Evolutionary conservation across 306 rosid species (phyloP), one percentile per base, ranked within the genome.

Genomic region (Vigna nakashimae): DNA sequence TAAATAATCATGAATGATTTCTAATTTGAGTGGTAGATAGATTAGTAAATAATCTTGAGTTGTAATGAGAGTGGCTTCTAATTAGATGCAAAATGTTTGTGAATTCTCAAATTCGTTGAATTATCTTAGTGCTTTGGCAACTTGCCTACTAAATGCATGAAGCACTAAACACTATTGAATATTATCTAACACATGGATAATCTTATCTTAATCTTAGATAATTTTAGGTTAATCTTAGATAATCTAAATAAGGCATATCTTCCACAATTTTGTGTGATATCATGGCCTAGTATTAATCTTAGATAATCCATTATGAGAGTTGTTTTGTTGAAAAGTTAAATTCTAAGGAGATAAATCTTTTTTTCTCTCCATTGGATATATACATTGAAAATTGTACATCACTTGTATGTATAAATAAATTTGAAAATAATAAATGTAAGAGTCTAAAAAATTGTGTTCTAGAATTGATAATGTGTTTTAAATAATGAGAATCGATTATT

Each of bases 61-160:
- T 65, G 9, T 38, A 17, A 65, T 38, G 0, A 65, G 70, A 8
- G 42, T 9, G 42, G 52, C 10, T 40, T 65, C 17, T 40, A 40
- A 26, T 58, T 73, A 43, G 66, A 32, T 7, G 42, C 73, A 24
- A 68, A 48, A 26, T 14, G 9, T 20, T 24, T 46, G 15, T 14
- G 53, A 48, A 68, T 68, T 46, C 24, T 46, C 43, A 24, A 48
- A 24, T 68, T 17, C 20, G 2, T 42, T 10, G 53, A 42, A 65
- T 17, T 40, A 65, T 17, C 12, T 38, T 48, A 28, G 71, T 60
- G 70, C 79, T 43, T 26, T 9, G 34, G 32, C 17, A 13, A 59
- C 78, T 18, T 74, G 58, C 78, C 13, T 45, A 50, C 2, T 28
- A 62, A 28, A 48, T 62, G 79, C 50, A 62, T 45, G 9, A 59